Base-by-base conservation (phyloP, 140 eudicot species). In the Ambrosia hybrid region DNA sequence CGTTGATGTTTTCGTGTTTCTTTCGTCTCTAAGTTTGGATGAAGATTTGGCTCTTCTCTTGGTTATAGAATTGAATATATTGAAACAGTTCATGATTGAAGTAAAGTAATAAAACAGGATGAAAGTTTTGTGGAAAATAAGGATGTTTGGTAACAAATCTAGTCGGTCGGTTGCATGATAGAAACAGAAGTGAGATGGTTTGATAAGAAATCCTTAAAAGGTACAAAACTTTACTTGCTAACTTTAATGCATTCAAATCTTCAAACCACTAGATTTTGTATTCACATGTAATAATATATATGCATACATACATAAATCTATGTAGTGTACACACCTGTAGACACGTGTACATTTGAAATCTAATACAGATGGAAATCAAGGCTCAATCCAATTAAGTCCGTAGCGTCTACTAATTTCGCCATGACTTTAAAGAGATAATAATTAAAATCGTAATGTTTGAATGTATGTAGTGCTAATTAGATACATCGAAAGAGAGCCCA, bases 61-160 rank as follows among this genome's bases (percentile, higher is more conserved):
- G 30, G 59, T 4, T 74, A n/a, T 63, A 65, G 60, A 79, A 75
- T 77, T 91, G 63, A 92, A 87, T 6, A 83, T 61, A 26, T 30
- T 17, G 58, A 92, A 92, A 75, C 98, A 92, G 59, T 73, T 83
- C 96, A 92, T 89, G 67, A 55, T 85, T 33, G 76, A 16, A 49
- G 13, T 3, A 34, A 36, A 72, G 38, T 7, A 30, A 30, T 30
- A 30, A 30, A 30, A 30, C 34, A 61, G 17, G 80, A 15, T 34
- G 70, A 49, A 9, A 13, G 6, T 17, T 14, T 58, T 62, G 69
- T 51, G 59, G 33, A 68, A 68, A 34, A 48, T 21, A 30, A 37
- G 65, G 61, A 61, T 15, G 45, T 10, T 10, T 46, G 49, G 65
- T 36, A 75, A 71, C 11, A 38, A 43, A 59, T 9, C 48, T 43